Base-by-base conservation (phyloP, 2,329 filamentous ascomycete genomes). In the Pseudogymnoascus sp. region DNA sequence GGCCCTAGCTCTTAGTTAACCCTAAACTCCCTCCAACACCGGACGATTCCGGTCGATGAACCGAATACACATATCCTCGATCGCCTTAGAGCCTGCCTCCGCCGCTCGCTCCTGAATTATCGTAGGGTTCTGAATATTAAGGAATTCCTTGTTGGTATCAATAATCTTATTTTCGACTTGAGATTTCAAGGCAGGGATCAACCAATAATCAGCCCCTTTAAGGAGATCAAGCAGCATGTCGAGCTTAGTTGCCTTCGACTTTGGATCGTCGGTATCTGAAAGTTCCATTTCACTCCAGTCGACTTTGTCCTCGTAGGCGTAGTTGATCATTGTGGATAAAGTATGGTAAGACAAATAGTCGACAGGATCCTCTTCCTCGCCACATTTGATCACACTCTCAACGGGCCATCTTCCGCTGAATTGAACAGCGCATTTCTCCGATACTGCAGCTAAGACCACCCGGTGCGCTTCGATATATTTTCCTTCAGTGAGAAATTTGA, bases 201-300 rank as follows among this genome's bases (percentile, higher is more conserved):
- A 4, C 67, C 67, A 71, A 26, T 63, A 70, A 38, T 70, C 65
- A 2, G 70, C 67, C 2, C 69, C 70, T 46, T 67, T 65, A 43
- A 64, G 66, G 2, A 71, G 43, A 63, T 71, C 63, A 1, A 72
- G 59, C 1, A 72, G 66, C 33, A 67, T 28, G 10, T 67, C 46
- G 0, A 70, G 64, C 62, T 71, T 72, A 4, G 14, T n/a, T 2
- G 61, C 61, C 14, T 50, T 68, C 0, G 38, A 19, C 1, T 65
- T 62, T 6, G 28, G 24, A 53, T 65, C 63, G 12, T 69, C 68
- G 6, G 12, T 31, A 3, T 65, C 63, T 3, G 59, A 35, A 1
- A 68, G 65, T 11, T 68, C 46, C 67, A 71, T 68, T n/a, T 65
- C 62, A 10, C 43, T 50, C 68, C 67, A 70, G 35, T 71, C 61